phyloP scores from a whole-genome alignment of 768 basidiomycete species.

The Pleurotus citrinopileatus region DNA sequence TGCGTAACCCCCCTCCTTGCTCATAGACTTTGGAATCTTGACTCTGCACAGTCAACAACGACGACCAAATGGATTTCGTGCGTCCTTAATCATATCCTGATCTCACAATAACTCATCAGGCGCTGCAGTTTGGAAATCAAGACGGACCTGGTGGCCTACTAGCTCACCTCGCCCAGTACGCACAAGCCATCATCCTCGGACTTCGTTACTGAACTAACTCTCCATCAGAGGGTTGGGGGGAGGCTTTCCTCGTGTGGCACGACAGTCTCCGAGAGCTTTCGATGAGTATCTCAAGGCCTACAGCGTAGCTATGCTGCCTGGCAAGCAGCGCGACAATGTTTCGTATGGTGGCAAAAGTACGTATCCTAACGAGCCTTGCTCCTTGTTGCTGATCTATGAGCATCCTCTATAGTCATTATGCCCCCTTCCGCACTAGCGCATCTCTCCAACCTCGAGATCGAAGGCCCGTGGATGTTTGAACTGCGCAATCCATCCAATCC shows the following conservation, averaged over 20 bases:
- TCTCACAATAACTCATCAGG: too few species aligned
- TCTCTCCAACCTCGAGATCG: constrained; percentile 83
- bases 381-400: constrained; percentile 8
- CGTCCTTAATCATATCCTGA: not conserved
- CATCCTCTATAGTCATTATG: constrained; percentile 76
- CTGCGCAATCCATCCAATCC: constrained; percentile 87
- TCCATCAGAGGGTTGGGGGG: constrained; percentile 49
- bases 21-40: too few species aligned
- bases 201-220: constrained; percentile 7
- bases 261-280: constrained; percentile 70
- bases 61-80: constrained; percentile 6
- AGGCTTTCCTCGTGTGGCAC: constrained; percentile 42
- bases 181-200: constrained; percentile 16
- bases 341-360: constrained; percentile 97
- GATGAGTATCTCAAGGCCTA: constrained; percentile 95
- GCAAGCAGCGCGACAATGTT: constrained; percentile 83
- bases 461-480: constrained; percentile 95
- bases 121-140: constrained; percentile 39
- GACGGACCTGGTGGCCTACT: constrained; percentile 61
- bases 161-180: constrained; percentile 63
- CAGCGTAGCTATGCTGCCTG: constrained; percentile 91
- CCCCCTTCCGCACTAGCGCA: constrained; percentile 92
- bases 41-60: not conserved
- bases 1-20: not conserved
- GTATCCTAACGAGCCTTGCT: constrained; percentile 18